phyloP scores from a whole-genome alignment of 805 yeast species.

The Starmerella davenportii region DNA sequence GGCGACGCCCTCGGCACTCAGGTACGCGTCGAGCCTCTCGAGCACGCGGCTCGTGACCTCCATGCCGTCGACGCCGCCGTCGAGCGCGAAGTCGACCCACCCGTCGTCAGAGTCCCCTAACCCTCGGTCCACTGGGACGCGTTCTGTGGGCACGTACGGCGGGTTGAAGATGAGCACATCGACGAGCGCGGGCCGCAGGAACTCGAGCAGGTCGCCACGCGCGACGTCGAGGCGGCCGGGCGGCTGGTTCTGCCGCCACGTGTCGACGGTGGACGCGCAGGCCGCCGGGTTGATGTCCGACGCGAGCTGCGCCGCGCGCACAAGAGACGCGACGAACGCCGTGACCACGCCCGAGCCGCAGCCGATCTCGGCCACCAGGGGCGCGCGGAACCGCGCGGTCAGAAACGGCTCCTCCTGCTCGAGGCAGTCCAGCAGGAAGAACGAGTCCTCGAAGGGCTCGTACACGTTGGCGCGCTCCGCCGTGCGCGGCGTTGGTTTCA shows the following conservation, averaged over 20 bases:
- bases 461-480: conserved; percentile 33
- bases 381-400: conserved; percentile 16
- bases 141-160: conserved; percentile 84
- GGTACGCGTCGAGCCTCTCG: conserved; percentile 31
- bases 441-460: conserved; percentile 91
- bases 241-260: conserved; percentile 24
- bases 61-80: conserved; percentile 89
- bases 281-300: conserved; percentile 75
- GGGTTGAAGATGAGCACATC: conserved; percentile 83
- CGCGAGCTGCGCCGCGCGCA: conserved; percentile 36
- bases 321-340: conserved; percentile 49
- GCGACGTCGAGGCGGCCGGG: conserved; percentile 33
- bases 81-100: conserved; percentile 80
- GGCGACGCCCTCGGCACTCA: conserved; percentile 54
- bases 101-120: conserved; percentile 19
- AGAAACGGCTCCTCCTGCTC: conserved; percentile 38
- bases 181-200: conserved; percentile 25
- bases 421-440: conserved; percentile 59
- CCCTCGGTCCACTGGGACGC: conserved; percentile 32
- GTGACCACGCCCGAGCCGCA: conserved; percentile 84
- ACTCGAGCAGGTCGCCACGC: conserved; percentile 33
- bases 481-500: conserved; percentile 12
- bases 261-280: conserved; percentile 33
- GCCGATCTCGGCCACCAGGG: conserved; percentile 68
- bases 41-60: conserved; percentile 53